Conservation (phyloP, 148 eudicot genomes). For the Heliosperma pusillum region DNA sequence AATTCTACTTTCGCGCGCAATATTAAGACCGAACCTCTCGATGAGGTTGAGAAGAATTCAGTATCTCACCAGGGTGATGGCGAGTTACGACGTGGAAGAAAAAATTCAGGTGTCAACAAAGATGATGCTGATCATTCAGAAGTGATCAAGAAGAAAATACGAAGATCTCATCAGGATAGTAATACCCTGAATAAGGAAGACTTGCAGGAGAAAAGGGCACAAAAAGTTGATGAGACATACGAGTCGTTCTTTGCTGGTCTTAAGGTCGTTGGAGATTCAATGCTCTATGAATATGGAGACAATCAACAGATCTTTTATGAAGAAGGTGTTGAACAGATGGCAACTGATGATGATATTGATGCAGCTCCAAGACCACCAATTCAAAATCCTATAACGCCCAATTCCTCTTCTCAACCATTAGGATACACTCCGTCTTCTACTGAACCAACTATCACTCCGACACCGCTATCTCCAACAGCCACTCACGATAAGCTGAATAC, state of each 20-base stretch:
- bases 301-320: slow-evolving; percentile 23
- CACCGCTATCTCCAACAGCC: slow-evolving; percentile 1
- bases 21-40: background rate
- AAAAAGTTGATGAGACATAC: slow-evolving; percentile 15
- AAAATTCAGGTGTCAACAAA: slow-evolving; percentile 4
- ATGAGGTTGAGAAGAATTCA: slow-evolving; percentile 7
- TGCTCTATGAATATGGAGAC: slow-evolving; percentile 23
- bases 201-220: slow-evolving; percentile 7
- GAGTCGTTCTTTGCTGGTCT: slow-evolving; percentile 6
- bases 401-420: background rate
- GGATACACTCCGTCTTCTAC: background rate
- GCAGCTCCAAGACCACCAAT: slow-evolving; percentile 13
- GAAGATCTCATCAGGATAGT: background rate
- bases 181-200: slow-evolving; percentile 2
- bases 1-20: background rate
- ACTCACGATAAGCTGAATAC: background rate
- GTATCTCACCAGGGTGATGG: background rate
- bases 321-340: slow-evolving; percentile 11
- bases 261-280: slow-evolving; percentile 5
- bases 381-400: background rate
- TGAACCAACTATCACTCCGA: background rate
- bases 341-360: slow-evolving; percentile 15
- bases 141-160: background rate
- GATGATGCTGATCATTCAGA: background rate
- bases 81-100: background rate